Evolutionary conservation across 139 green algal genomes (phyloP), one percentile per base, ranked within the genome.

Genomic region (Tetradesmus obliquus): DNA sequence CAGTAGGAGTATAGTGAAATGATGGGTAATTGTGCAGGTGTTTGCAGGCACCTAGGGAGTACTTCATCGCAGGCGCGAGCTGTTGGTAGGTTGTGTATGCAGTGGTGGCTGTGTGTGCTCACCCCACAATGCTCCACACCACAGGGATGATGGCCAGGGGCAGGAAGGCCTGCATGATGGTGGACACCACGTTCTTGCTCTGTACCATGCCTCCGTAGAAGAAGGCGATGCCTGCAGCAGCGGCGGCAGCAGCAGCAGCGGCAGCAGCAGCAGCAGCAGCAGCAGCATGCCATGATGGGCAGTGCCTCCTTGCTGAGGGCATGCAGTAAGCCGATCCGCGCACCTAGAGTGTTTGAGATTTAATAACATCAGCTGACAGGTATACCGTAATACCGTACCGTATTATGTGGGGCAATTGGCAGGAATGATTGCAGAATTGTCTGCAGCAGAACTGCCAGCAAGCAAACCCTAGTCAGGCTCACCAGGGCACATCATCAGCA

Each of bases 101-200:
- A 45, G 32, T 0, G 32, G 32, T 45, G 0, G 32, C 32, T 45
- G 32, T 12, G 66, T 3, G 15, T 76, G 66, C 87, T 76, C 15
- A 91, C 87, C 88, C 88, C 10, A 92, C 8, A 10, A 83, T 60
- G 24, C 51, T 79, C 88, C 88, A 92, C 55, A 92, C 1, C 57
- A 92, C 72, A 19, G 88, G 88, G 22, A 92, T 82, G n/a, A 92
- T 72, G 15, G 88, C 88, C 79, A 92, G 17, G 22, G 88, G 79
- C n/a, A 92, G 32, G 55, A 89, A 45, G 15, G 84, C 84, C 83
- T 91, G 87, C 87, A 91, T 85, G 72, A 91, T 91, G 19, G 87
- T 91, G 5, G 87, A 91, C 2, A 91, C 87, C 12, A 91, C 72
- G n/a, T 91, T 91, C 71, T 91, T 91, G 87, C 79, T 60, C 10